A percentile compares a stretch with the other conserved stretches of the same genome.
Evolutionary conservation across 1,284 basidiomycete genomes (phyloP).

Genomic region (Boletus holoroseus): DNA sequence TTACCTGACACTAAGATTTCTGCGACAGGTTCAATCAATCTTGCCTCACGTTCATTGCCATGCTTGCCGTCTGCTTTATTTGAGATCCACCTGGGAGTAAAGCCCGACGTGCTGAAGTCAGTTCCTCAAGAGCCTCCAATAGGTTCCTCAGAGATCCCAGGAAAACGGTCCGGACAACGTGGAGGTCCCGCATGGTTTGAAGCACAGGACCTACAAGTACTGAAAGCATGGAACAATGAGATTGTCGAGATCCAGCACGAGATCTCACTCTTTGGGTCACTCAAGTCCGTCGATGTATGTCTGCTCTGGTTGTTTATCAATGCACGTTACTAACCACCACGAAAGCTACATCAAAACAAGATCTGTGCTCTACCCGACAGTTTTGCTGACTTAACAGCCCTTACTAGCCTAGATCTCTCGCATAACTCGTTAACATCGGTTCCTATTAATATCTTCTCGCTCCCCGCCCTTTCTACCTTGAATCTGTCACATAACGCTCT

Average conservation of each 20-base stretch:
- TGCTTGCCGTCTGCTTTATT: slow-evolving; percentile 75
- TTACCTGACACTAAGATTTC: slow-evolving; percentile 41
- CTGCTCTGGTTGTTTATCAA: not conserved
- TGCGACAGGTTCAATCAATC: slow-evolving; percentile 59
- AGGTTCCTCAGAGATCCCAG: slow-evolving; percentile 37
- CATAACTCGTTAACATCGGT: slow-evolving; percentile 59
- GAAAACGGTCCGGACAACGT: slow-evolving; percentile 35
- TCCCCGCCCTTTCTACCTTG: slow-evolving; percentile 58
- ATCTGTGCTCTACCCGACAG: slow-evolving; percentile 53
- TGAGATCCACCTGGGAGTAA: slow-evolving; percentile 70
- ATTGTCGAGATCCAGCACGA: slow-evolving; percentile 73
- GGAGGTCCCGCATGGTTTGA: slow-evolving; percentile 67
- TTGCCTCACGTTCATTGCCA: slow-evolving; percentile 60
- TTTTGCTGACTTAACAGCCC: slow-evolving; percentile 58
- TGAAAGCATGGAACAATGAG: slow-evolving; percentile 74
- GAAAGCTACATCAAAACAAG: slow-evolving; percentile 69
- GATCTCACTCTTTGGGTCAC: slow-evolving; percentile 72
- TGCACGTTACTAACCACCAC: slow-evolving; percentile 7
- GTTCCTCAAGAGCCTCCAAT: slow-evolving; percentile 58
- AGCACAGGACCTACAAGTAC: slow-evolving; percentile 63
- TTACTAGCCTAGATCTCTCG: slow-evolving; percentile 64
- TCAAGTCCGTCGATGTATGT: slow-evolving; percentile 70
- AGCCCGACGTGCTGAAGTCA: slow-evolving; percentile 56
- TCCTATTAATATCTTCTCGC: slow-evolving; percentile 58
- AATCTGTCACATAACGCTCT: slow-evolving; percentile 69